Conservation (phyloP, 352 stramenopile species). For the Phytophthora kernoviae region DNA sequence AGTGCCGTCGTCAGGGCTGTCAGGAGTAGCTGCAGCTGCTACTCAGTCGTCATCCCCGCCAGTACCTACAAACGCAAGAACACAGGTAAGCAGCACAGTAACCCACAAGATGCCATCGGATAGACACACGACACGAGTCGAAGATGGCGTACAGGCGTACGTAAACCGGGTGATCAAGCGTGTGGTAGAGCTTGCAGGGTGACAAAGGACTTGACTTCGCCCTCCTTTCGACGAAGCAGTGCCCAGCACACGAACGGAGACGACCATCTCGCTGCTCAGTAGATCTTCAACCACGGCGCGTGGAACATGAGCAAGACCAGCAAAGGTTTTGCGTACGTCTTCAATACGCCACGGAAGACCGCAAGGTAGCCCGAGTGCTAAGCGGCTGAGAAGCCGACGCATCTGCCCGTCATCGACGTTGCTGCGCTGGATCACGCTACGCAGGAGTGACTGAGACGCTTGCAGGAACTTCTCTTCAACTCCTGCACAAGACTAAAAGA, state of each 20-base stretch:
- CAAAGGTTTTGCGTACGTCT: constrained; percentile 35
- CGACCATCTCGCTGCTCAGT: constrained; percentile 19
- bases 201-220: constrained; percentile 16
- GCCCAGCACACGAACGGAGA: constrained; percentile 32
- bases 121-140: neutral
- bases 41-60: too few relatives aligned
- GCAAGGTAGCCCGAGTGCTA: constrained; percentile 8
- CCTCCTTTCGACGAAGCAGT: constrained; percentile 29
- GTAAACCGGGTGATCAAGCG: constrained; percentile 33
- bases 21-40: too few relatives aligned
- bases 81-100: neutral
- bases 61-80: too few relatives aligned
- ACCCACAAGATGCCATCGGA: too few relatives aligned
- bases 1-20: too few relatives aligned
- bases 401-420: neutral
- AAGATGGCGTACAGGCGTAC: constrained; percentile 21
- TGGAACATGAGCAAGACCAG: constrained; percentile 40
- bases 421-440: neutral
- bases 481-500: neutral
- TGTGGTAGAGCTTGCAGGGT: constrained; percentile 2
- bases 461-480: constrained; percentile 1
- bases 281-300: constrained; percentile 31
- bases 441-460: neutral
- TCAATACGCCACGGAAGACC: constrained; percentile 17
- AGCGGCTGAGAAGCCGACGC: constrained; percentile 16